A percentile compares a stretch with the other conserved stretches of the same genome.
Conservation (phyloP, 805 yeast genomes). For the Lipomyces spencermartinsiae region DNA sequence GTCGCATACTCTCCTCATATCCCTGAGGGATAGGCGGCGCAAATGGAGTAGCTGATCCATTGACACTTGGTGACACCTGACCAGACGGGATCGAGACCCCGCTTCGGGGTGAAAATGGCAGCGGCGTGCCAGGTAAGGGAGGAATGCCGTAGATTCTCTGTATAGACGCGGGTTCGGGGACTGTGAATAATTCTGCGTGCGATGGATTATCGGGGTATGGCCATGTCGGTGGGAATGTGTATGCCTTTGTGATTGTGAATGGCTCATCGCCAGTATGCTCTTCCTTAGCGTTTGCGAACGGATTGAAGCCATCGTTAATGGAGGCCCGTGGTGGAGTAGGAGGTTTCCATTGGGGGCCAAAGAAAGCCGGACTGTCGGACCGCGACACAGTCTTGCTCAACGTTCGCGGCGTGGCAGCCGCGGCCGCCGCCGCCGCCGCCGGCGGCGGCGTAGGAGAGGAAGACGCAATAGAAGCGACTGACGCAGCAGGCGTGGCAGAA, state of each 20-base stretch:
- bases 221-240: slow-evolving; percentile 34
- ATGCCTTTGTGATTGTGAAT: slow-evolving; percentile 29
- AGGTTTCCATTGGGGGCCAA: slow-evolving; percentile 21
- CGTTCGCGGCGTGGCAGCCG: slow-evolving; percentile 24
- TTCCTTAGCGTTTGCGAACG: slow-evolving; percentile 28
- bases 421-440: slow-evolving; percentile 21
- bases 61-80: slow-evolving; percentile 28
- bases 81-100: slow-evolving; percentile 24
- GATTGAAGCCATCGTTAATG: slow-evolving; percentile 31
- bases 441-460: slow-evolving; percentile 18
- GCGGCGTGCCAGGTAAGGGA: slow-evolving; percentile 23
- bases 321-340: slow-evolving; percentile 18
- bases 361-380: slow-evolving; percentile 30
- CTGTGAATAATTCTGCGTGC: slow-evolving; percentile 21
- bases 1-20: slow-evolving; percentile 32
- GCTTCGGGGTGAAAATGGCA: slow-evolving; percentile 33
- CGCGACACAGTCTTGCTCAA: slow-evolving; percentile 21
- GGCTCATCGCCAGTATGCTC: slow-evolving; percentile 27
- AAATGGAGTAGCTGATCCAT: slow-evolving; percentile 29
- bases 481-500: slow-evolving; percentile 13
- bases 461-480: slow-evolving; percentile 14
- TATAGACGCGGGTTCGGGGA: slow-evolving; percentile 26
- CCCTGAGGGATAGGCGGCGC: slow-evolving; percentile 19
- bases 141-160: slow-evolving; percentile 30
- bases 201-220: slow-evolving; percentile 16